A percentile compares a stretch with the other conserved stretches of the same genome.
phyloP scores from a whole-genome alignment of 768 basidiomycete species.

The Mycena amicta region DNA sequence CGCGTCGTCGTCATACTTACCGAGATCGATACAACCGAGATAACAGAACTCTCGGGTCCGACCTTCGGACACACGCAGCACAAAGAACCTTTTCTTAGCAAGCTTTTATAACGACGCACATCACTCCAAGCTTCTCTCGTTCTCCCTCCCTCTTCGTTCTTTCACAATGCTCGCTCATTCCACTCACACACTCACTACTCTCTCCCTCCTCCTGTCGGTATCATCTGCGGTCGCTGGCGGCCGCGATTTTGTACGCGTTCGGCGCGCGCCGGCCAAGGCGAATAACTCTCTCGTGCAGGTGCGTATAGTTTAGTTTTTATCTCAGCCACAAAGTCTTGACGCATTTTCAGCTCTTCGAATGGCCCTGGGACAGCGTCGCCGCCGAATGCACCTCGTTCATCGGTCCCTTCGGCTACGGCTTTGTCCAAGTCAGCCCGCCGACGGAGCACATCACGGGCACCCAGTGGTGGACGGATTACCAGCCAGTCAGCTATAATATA shows the following conservation, averaged over 20 bases:
- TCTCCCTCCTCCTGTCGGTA: too few species aligned
- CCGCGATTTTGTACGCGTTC: neutral
- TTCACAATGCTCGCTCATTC: too few species aligned
- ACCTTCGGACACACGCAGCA: too few species aligned
- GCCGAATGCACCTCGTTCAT: slow-evolving; percentile 46
- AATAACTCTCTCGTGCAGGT: slow-evolving; percentile 35
- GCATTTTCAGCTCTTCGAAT: slow-evolving; percentile 44
- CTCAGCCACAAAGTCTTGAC: neutral
- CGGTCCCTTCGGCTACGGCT: slow-evolving; percentile 48
- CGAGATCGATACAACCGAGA: too few species aligned
- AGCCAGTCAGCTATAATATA: slow-evolving; percentile 46
- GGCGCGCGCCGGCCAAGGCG: slow-evolving; percentile 11
- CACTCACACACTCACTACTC: too few species aligned
- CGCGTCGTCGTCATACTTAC: too few species aligned
- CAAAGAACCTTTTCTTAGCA: too few species aligned
- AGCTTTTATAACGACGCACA: too few species aligned
- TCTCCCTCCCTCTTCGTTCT: too few species aligned
- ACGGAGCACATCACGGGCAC: slow-evolving; percentile 41
- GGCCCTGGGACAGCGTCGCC: slow-evolving; percentile 43
- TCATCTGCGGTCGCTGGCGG: neutral
- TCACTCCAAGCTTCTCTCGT: too few species aligned
- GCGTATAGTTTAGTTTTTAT: neutral
- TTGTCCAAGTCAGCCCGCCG: slow-evolving; percentile 40
- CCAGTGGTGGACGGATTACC: slow-evolving; percentile 55
- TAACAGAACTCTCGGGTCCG: too few species aligned